phyloP scores from a whole-genome alignment of 2,329 filamentous ascomycete genomes.

The Cercospora sp. region DNA sequence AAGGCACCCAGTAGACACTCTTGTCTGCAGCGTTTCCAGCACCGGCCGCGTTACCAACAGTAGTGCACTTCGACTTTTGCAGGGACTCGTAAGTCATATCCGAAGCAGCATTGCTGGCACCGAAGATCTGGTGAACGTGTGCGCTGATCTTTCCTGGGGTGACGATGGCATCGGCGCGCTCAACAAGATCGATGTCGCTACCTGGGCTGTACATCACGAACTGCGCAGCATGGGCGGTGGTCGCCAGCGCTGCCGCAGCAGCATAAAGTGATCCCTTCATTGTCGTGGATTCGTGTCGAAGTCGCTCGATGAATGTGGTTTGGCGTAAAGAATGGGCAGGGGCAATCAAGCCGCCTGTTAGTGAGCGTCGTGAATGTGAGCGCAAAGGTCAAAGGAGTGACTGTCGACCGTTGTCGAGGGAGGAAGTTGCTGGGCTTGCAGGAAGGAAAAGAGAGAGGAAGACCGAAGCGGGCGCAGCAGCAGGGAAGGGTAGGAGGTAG shows the following conservation, averaged over 20 bases:
- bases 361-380: slow-evolving; percentile 12
- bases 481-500: slow-evolving; percentile 7
- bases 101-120: slow-evolving; percentile 65
- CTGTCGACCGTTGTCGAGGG: slow-evolving; percentile 13
- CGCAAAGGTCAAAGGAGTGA: slow-evolving; percentile 10
- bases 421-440: background rate
- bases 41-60: slow-evolving; percentile 29
- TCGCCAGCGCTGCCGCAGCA: slow-evolving; percentile 23
- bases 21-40: slow-evolving; percentile 57
- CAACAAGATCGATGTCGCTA: slow-evolving; percentile 46
- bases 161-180: slow-evolving; percentile 68
- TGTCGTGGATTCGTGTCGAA: background rate
- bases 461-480: background rate
- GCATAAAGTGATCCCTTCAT: slow-evolving; percentile 17
- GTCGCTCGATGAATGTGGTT: background rate
- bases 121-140: slow-evolving; percentile 71
- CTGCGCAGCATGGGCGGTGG: slow-evolving; percentile 24
- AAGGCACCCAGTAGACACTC: slow-evolving; percentile 76
- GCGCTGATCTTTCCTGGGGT: slow-evolving; percentile 57
- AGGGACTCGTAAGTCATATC: slow-evolving; percentile 63
- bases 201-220: slow-evolving; percentile 34
- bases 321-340: slow-evolving; percentile 5
- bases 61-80: slow-evolving; percentile 56
- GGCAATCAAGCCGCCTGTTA: slow-evolving; percentile 8
- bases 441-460: background rate